These are phyloP conservation scores for Penicillium longicatenatum DNA, from an alignment of 495 filamentous ascomycete species.

Conservation along the genomic window DNA sequence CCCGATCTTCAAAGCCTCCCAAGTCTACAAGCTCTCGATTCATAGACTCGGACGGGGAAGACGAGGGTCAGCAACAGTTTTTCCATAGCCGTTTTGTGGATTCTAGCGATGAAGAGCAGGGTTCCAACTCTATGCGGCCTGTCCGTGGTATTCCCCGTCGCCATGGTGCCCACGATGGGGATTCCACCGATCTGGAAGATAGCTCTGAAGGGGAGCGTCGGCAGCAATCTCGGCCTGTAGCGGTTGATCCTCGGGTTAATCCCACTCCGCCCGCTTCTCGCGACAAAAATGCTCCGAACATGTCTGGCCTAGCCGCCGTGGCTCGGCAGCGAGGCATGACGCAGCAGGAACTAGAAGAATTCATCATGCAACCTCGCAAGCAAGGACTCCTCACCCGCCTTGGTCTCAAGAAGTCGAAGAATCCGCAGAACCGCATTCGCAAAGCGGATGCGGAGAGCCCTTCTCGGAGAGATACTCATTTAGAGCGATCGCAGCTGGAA, in stretches of 20 bases:
- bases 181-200: constrained; percentile 71
- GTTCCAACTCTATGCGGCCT: constrained; percentile 47
- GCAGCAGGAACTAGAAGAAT: constrained; percentile 41
- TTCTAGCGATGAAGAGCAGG: constrained; percentile 70
- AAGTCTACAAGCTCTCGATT: constrained; percentile 46
- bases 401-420: constrained; percentile 41
- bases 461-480: constrained; percentile 33
- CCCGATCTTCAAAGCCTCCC: constrained; percentile 19
- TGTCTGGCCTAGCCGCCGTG: constrained; percentile 42
- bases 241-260: constrained; percentile 10
- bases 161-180: constrained; percentile 52
- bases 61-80: constrained; percentile 41
- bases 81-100: constrained; percentile 79
- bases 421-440: constrained; percentile 34
- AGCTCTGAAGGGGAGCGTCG: constrained; percentile 51
- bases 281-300: constrained; percentile 22
- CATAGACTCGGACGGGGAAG: constrained; percentile 75
- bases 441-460: constrained; percentile 34
- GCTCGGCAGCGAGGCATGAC: constrained; percentile 46
- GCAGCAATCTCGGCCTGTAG: constrained; percentile 12
- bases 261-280: constrained; percentile 16
- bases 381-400: constrained; percentile 44
- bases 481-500: constrained; percentile 40
- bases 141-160: constrained; percentile 67
- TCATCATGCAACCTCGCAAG: constrained; percentile 41